Evolutionary conservation across 805 yeast genomes (phyloP), one percentile per base, ranked within the genome.

Genomic region (Sugiyamaella mastotermitis): DNA sequence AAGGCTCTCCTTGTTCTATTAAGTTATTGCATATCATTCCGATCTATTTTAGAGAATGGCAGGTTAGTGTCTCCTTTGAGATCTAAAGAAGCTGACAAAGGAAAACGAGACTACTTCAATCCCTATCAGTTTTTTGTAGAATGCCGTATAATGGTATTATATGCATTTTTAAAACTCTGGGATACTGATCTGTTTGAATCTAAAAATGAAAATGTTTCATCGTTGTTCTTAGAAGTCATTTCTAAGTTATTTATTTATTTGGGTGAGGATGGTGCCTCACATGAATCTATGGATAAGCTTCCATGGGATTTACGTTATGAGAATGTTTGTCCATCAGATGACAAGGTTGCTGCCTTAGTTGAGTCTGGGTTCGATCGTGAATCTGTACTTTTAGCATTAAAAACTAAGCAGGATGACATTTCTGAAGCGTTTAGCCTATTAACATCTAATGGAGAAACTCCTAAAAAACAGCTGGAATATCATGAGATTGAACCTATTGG

Each of bases 91-190:
- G 33, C 50, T 2, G 54, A 49, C 23, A 35, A 41, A 7, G 46
- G 43, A 27, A 31, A 40, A 14, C 21, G 32, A 1, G 53, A 47
- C 14, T 50, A 48, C 39, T 58, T 55, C 38, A 44, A 47, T 21
- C 49, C 53, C 2, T 40, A 40, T 8, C 61, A 56, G 35, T 55
- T 59, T 29, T 41, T 57, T 17, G 51, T 59, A 16, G 62, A 59
- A 38, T 43, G 53, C 22, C 53, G 57, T 2, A 35, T 47, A 15
- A 41, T 50, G 11, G 50, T 55, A 4, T 34, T 53, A 21, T 41
- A 40, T 14, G 13, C 29, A n/a, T 19, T 51, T 21, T 26, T 33
- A 17, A 36, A 25, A 5, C 20, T 51, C 5, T 51, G 53, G 52
- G 33, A 35, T 5, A 31, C 35, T 24, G 50, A 45, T 7, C 25